Evolutionary conservation across 2,329 filamentous ascomycete species (phyloP), one percentile per base, ranked within the genome.

Genomic region (Escovopsis sp.): DNA sequence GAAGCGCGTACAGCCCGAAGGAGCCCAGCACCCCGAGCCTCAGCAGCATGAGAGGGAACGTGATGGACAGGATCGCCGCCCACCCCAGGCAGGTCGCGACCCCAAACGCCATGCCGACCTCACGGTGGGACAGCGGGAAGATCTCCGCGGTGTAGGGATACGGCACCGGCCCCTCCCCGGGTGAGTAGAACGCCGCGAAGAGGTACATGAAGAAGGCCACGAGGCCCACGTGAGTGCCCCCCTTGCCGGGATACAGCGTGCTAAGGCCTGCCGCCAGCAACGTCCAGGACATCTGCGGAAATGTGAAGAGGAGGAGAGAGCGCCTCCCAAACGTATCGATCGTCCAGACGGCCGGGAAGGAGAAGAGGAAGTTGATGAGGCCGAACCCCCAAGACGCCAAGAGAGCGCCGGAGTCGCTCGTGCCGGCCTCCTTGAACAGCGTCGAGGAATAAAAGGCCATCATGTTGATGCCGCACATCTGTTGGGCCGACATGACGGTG

Each of bases 401-500:
- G n/a, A 76, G 61, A 44, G 79, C 73, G 25, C 68, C 57, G 32
- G 67, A 68, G 1, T 63, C 53, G 29, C 40, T 54, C 26, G 72
- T 70, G 4, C 75, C 75, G 2, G 76, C 68, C 1, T 76, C 52
- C 23, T 53, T 46, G 46, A 76, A 76, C 13, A 76, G 62, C 5
- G 73, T 76, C 0, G 73, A 76, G 1, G 72, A 79, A 55, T 86
- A 85, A 53, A 85, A 85, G 1, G 79, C 76, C 37, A 85, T 79
- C 38, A 84, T 79, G 50, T 83, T 82, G 53, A 80, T 68, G 35
- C 57, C 69, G 45, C 75, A 79, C 68, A 80, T 76, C 53, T 81
- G 76, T 53, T 81, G 77, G 0, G 74, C 75, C 46, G 81, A 75
- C 84, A 92, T 92, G 44, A 88, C 81, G 1, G 75, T 73, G 43